These are phyloP conservation scores for Pneumocystis sp. DNA, from an alignment of 1,139 yeast genomes.

Conservation along the genomic window DNA sequence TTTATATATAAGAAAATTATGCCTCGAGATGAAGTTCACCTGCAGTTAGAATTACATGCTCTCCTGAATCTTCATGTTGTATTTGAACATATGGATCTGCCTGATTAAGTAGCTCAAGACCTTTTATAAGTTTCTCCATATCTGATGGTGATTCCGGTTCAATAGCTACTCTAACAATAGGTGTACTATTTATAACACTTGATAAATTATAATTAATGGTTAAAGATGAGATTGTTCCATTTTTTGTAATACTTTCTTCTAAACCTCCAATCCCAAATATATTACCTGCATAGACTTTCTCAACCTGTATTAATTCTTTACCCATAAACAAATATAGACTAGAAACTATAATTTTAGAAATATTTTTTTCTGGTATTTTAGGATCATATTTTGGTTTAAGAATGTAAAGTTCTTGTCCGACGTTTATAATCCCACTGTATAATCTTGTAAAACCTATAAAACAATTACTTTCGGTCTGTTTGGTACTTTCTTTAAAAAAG, in stretches of 20 bases:
- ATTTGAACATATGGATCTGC: slow-evolving; percentile 92
- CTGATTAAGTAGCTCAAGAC: slow-evolving; percentile 60
- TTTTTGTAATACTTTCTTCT: slow-evolving; percentile 66
- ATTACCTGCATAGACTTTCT: slow-evolving; percentile 83
- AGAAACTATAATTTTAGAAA: slow-evolving; percentile 39
- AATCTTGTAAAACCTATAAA: slow-evolving; percentile 79
- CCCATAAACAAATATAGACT: slow-evolving; percentile 84
- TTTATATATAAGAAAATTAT: neutral
- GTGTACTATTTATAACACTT: slow-evolving; percentile 51
- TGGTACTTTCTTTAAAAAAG: neutral
- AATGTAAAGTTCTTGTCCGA: slow-evolving; percentile 61
- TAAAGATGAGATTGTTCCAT: slow-evolving; percentile 56
- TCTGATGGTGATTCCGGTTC: slow-evolving; percentile 84
- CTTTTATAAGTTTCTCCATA: slow-evolving; percentile 59
- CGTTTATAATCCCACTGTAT: slow-evolving; percentile 64
- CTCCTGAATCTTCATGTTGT: slow-evolving; percentile 75
- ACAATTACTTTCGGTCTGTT: slow-evolving; percentile 39
- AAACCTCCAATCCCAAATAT: slow-evolving; percentile 91
- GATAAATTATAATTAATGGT: slow-evolving; percentile 53
- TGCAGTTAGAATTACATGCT: slow-evolving; percentile 82
- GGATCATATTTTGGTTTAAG: slow-evolving; percentile 85
- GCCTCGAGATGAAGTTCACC: slow-evolving; percentile 80
- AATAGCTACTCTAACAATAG: slow-evolving; percentile 84
- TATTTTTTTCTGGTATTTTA: slow-evolving; percentile 42
- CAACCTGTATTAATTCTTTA: slow-evolving; percentile 61